Evolutionary conservation across 2,329 filamentous ascomycete species (phyloP), one percentile per base, ranked within the genome.

Genomic region (Diaporthe ampelina): DNA sequence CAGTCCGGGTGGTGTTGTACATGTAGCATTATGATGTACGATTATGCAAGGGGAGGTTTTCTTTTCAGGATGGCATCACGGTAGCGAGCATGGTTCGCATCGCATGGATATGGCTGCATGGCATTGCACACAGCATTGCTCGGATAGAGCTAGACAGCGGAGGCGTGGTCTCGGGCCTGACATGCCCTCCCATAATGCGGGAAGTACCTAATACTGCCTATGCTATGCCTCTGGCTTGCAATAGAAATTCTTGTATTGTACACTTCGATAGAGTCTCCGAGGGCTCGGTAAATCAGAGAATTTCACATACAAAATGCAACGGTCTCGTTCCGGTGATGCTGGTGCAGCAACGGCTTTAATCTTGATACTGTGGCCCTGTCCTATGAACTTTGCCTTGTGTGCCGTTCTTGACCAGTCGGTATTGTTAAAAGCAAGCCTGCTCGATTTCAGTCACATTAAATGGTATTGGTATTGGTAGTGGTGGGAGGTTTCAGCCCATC

Each of bases 121-220:
- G n/a, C 48, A 52, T 48, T 29, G 40, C 29, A 65, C 29, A 37
- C 32, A 29, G 48, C 48, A 32, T 68, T 40, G 63, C 63, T 54
- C 48, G 21, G 48, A 54, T 54, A 68, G 63, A 68, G 48, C 63
- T 68, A 37, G 32, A 54, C n/a, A 21, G 63, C n/a, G 37, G 35
- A 15, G 32, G 15, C 45, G 8, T 48, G 15, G 11, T 40, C 21
- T 29, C 19, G 32, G 24, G 43, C 4, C 59, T 32, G 59, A 26
- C 19, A 9, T 48, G 24, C 19, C 26, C 40, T 13, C 26, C 21
- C 17, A 4, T 24, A 11, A 2, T 10, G 5, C 40, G 24, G 37
- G 24, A 29, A 29, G 57, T 15, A 45, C 37, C 13, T 26, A 24
- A 21, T 26, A 68, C 15, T 40, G 21, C 15, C 52, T 6, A 32